A percentile compares a stretch with the other conserved stretches of the same genome.
Conservation (phyloP, 345 rosid species). For the Combretum micranthum region DNA sequence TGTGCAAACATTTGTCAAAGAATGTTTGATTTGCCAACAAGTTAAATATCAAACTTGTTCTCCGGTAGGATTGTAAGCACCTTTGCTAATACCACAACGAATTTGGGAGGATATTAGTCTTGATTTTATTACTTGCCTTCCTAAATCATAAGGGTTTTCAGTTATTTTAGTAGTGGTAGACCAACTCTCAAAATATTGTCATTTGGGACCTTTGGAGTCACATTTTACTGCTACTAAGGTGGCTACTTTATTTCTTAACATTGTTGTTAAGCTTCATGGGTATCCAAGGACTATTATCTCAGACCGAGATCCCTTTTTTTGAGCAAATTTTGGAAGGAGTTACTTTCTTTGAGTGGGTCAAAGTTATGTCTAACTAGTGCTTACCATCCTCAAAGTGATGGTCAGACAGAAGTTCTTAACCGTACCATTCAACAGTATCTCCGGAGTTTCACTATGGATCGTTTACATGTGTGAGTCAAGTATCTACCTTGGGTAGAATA, state of each 20-base stretch:
- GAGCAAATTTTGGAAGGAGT: too few species aligned
- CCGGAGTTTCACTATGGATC: too few species aligned
- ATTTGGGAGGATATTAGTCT: background rate
- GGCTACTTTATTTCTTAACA: background rate
- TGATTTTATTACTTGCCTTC: background rate
- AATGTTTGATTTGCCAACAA: background rate
- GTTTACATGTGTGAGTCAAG: too few species aligned
- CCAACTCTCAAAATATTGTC: background rate
- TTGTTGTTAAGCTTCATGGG: background rate
- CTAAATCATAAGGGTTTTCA: background rate
- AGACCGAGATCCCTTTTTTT: too few species aligned
- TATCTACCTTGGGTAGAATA: too few species aligned
- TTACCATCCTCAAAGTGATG: too few species aligned
- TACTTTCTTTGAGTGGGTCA: too few species aligned
- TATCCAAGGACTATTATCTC: too few species aligned
- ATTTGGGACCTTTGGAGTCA: background rate
- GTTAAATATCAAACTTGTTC: background rate
- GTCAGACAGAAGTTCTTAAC: too few species aligned
- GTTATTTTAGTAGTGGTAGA: background rate
- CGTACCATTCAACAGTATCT: too few species aligned
- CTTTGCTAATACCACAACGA: background rate
- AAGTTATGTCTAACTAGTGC: too few species aligned
- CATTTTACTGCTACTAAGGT: background rate
- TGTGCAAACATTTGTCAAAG: background rate
- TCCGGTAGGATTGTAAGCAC: background rate